Base-by-base conservation (phyloP, 2,329 filamentous ascomycete genomes). In the Thielaviopsis populi region DNA sequence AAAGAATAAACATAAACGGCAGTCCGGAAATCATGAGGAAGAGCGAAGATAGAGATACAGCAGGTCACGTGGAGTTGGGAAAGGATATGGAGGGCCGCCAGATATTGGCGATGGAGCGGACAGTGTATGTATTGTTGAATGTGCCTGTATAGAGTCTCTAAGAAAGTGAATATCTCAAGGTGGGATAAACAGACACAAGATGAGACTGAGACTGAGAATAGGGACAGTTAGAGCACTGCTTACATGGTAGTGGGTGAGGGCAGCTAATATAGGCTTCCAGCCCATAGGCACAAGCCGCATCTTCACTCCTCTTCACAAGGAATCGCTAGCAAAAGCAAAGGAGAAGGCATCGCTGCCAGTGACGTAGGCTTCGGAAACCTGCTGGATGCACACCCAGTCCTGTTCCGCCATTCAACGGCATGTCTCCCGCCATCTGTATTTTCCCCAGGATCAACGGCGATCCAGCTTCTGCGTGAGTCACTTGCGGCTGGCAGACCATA, bases 11-110 rank as follows among this genome's bases (percentile, higher is more conserved):
- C 42, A 64, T 53, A 10, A 64, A 37, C 24, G 53, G 33, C 11
- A 64, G 33, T 53, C 59, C 43, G 46, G n/a, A 15, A 61, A 37
- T 53, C 63, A 64, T 64, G 17, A 40, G 61, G 61, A 37, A 42
- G 13, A 41, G 33, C 42, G 22, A n/a, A 17, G 19, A 17, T 22
- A 4, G 37, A 19, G 24, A 27, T 30, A 59, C 17, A 37, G 19
- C 30, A 48, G 22, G 30, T 46, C 42, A 61, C 59, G 27, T 37
- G 15, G 11, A 4, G 24, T 30, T 27, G n/a, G 30, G 22, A 30
- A n/a, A 15, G 41, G 19, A 33, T 19, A 33, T 27, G n/a, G 43
- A 61, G 27, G 30, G 22, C 24, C n/a, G 42, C 27, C 15, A 48
- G 59, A 48, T 43, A 22, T 24, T n/a, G 30, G 15, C 22, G 27